Base-by-base conservation (phyloP, 768 basidiomycete species). In the Pulveroboletus sp. region DNA sequence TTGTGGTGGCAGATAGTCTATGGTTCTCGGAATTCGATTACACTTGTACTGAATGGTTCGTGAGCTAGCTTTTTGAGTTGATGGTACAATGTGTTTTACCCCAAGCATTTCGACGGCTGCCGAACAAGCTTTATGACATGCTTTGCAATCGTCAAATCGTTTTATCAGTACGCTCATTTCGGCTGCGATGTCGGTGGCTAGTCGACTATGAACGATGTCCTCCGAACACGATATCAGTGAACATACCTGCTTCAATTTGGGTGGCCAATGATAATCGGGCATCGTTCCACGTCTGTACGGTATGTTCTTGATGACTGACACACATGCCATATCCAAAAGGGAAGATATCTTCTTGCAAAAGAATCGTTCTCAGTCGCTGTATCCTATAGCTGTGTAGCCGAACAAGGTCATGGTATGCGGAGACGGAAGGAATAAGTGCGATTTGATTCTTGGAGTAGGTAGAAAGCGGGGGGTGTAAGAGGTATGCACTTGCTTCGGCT, bases 311-410 rank as follows among this genome's bases (percentile, higher is more conserved):
- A 64, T 87, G 85, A 34, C 65, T 61, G n/a, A 67, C 36, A 62
- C 86, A 89, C 50, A 67, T 66, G 4, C 86, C 84, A 49, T 87
- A 88, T 19, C 84, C 83, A 64, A 84, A 81, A 17, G 86, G 86
- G 58, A 88, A 89, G 38, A 88, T 72, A 29, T 82, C 78, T 58
- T 87, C 84, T 19, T 68, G 72, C 33, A 80, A 60, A 16, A 87
- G 60, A 6, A 81, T 66, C 23, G 74, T 71, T 39, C 76, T 75
- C 40, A 88, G 62, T 21, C 71, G 69, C 59, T 75, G 73, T 29
- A 80, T 73, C 43, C 86, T 78, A 49, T 75, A 66, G 45, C 74
- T 72, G 52, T 88, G 86, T 48, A 89, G 66, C 24, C 72, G 74
- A 38, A 81, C 72, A 23, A 89, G 69, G 51, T 77, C 72, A 57